Percentiles rank a stretch among this genome's conserved stretches.
These are phyloP conservation scores for Neurospora hispaniola DNA, from an alignment of 495 filamentous ascomycete species.

Conservation along the genomic window DNA sequence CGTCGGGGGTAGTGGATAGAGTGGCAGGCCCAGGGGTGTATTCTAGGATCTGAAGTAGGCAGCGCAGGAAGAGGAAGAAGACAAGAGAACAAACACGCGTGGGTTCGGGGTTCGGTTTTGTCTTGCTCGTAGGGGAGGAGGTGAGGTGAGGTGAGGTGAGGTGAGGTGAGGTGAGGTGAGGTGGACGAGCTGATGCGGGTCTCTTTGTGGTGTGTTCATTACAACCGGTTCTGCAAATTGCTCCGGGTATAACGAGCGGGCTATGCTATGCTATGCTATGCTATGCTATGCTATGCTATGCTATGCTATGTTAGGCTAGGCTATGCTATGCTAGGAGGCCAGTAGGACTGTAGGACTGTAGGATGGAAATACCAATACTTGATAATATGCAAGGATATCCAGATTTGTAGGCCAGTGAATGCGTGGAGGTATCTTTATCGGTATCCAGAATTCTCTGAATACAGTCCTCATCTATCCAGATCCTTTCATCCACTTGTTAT, in stretches of 20 bases:
- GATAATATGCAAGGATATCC: background rate
- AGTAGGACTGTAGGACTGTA: background rate
- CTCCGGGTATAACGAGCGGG: background rate
- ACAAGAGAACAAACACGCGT: background rate
- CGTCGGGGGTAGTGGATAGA: background rate
- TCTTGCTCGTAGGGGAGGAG: background rate
- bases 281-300: background rate
- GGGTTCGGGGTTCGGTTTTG: background rate
- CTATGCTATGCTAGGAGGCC: background rate
- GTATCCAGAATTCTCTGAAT: background rate
- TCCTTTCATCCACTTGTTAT: too few species aligned
- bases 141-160: background rate
- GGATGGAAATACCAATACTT: background rate
- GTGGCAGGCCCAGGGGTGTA: background rate
- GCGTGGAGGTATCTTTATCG: background rate
- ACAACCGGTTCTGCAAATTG: background rate
- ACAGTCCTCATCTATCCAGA: too few species aligned
- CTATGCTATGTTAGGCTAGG: background rate
- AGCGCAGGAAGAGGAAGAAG: background rate
- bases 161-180: background rate
- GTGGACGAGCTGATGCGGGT: background rate
- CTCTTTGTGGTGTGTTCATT: background rate
- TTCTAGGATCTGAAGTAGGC: background rate
- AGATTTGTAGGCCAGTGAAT: background rate
- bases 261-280: background rate